These are phyloP conservation scores for Spatholobus suberectus DNA, from an alignment of 306 rosid species.

Conservation along the genomic window DNA sequence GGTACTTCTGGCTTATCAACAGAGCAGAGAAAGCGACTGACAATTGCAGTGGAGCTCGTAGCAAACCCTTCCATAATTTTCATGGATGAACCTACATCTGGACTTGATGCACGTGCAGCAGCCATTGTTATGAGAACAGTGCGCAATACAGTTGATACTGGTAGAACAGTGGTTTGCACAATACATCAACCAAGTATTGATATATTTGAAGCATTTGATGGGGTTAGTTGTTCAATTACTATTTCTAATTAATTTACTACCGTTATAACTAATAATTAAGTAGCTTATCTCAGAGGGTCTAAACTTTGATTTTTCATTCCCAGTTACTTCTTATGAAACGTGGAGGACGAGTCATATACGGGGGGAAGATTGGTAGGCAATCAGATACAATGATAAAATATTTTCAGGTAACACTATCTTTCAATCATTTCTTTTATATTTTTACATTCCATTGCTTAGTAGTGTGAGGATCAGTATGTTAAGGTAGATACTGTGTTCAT, in stretches of 20 bases:
- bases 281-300: constrained; percentile 24
- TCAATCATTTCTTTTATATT: constrained; percentile 10
- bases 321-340: constrained; percentile 91
- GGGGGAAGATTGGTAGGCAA: constrained; percentile 76
- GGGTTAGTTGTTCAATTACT: constrained; percentile 47
- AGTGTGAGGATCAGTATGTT: background rate
- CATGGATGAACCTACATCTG: constrained; percentile 94
- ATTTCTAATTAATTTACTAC: background rate
- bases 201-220: constrained; percentile 91
- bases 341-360: constrained; percentile 81
- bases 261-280: background rate
- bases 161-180: constrained; percentile 91
- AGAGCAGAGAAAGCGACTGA: constrained; percentile 84
- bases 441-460: constrained; percentile 3
- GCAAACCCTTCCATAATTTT: constrained; percentile 90
- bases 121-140: constrained; percentile 91
- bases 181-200: constrained; percentile 91
- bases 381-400: constrained; percentile 75
- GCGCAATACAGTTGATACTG: constrained; percentile 87
- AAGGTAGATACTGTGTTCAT: background rate
- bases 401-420: constrained; percentile 66
- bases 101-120: constrained; percentile 90
- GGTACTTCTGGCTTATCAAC: constrained; percentile 83
- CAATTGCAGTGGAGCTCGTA: constrained; percentile 88
- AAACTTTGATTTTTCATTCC: constrained; percentile 32